Evolutionary conservation across 208 protist species (phyloP), one percentile per base, ranked within the genome.

Genomic region (Trypanosoma vivax): DNA sequence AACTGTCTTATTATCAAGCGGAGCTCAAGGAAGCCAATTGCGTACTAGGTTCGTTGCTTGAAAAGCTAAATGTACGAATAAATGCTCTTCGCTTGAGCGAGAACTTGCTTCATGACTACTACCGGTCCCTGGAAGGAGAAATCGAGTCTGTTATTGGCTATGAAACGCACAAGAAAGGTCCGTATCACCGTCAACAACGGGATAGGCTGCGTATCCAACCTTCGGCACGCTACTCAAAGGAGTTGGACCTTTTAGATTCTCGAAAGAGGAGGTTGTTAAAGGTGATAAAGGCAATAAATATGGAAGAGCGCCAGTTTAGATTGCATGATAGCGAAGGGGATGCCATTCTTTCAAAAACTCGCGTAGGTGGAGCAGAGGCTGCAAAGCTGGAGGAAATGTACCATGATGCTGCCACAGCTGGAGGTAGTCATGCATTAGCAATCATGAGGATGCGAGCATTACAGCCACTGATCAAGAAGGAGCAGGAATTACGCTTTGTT

Each of bases 101-200:
- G 13, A 48, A 62, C 2, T 23, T 86, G 24, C 61, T 88, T 9
- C 42, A 61, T 9, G 76, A 73, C 9, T 91, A 91, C 55, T 87
- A 87, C 57, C 28, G 53, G n/a, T 77, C 69, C 0, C 30, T 88
- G 28, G 83, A 91, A 46, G 69, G 72, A 28, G 66, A 70, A 41
- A 75, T 79, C 47, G 33, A 68, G 11, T 35, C 27, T 21, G 47
- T 33, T 9, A 48, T 63, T 11, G 16, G 2, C 10, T 6, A 50
- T 27, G 34, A 33, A 13, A 13, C 60, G 7, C 52, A 47, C 19
- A 63, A 65, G 30, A 25, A 27, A 40, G 72, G 57, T n/a, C 41
- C 33, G 6, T 91, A 76, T 34, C 79, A 91, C 40, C 68, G 50
- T 27, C 28, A 41, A 13, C 45, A 78, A 41, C 76, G 83, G 10